A percentile compares a stretch with the other conserved stretches of the same genome.
Evolutionary conservation across 257 asterid genomes (phyloP).

Genomic region (Capsicum baccatum): DNA sequence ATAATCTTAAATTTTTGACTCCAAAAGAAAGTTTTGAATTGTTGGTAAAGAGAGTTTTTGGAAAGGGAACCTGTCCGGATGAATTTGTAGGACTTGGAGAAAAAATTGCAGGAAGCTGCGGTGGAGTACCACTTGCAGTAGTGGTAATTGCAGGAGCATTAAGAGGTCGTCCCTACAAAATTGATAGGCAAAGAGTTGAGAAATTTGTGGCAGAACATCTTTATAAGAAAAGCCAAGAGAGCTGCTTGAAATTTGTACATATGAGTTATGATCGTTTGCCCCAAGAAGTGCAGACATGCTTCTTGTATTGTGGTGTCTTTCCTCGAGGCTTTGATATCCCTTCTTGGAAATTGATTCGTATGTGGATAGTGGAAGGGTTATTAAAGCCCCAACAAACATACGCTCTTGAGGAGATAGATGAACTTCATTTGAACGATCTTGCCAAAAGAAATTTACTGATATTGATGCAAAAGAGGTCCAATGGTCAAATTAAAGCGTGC

Average conservation of each 20-base stretch:
- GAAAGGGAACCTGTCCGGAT: constrained; percentile 31
- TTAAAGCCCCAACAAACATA: background rate
- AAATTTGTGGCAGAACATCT: constrained; percentile 30
- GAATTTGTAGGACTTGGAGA: constrained; percentile 35
- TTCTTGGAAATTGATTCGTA: background rate
- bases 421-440: background rate
- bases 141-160: constrained; percentile 56
- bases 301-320: constrained; percentile 36
- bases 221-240: background rate
- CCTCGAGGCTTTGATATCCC: constrained; percentile 2
- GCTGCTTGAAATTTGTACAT: constrained; percentile 8
- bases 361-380: constrained; percentile 15
- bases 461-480: background rate
- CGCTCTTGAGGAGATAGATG: constrained; percentile 33
- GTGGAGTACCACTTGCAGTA: constrained; percentile 39
- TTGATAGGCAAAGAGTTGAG: constrained; percentile 26
- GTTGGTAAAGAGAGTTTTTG: constrained; percentile 46
- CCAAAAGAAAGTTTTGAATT: constrained; percentile 38
- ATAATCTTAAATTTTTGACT: background rate
- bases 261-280: constrained; percentile 36
- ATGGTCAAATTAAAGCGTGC: constrained; percentile 28
- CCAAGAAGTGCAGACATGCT: constrained; percentile 21
- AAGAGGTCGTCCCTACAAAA: background rate
- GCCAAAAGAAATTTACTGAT: background rate
- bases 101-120: constrained; percentile 21